Evolutionary conservation across 805 yeast genomes (phyloP).

Genomic region (Debaryomyces hansenii): DNA sequence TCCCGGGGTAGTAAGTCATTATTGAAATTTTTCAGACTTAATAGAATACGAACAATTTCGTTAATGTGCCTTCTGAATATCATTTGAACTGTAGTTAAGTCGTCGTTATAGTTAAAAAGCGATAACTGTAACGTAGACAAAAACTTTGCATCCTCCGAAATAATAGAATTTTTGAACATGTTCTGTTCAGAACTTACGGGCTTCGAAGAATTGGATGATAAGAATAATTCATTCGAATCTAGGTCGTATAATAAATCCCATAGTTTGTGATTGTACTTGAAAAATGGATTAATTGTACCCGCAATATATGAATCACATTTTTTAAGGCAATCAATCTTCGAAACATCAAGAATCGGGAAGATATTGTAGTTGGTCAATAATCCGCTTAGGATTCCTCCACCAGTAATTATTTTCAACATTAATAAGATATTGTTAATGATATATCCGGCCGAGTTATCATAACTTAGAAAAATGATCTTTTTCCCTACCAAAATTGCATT

Average conservation of each 20-base stretch:
- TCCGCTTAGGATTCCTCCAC: constrained; percentile 45
- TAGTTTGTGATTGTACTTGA: constrained; percentile 50
- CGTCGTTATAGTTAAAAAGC: constrained; percentile 46
- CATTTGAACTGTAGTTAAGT: constrained; percentile 44
- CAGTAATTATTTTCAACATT: constrained; percentile 41
- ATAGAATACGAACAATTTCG: constrained; percentile 38
- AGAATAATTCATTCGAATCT: constrained; percentile 47
- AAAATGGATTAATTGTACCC: constrained; percentile 69
- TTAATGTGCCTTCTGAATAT: constrained; percentile 45
- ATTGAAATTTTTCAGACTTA: constrained; percentile 38
- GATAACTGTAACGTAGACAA: constrained; percentile 42
- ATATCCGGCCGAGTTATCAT: constrained; percentile 42
- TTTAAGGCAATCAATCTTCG: constrained; percentile 51
- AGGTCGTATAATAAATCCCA: constrained; percentile 68
- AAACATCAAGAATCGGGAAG: constrained; percentile 63
- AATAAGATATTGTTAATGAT: constrained; percentile 42
- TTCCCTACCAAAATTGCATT: constrained; percentile 41
- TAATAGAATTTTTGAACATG: constrained; percentile 34
- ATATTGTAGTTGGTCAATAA: constrained; percentile 37
- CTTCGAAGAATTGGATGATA: constrained; percentile 20
- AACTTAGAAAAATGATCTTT: constrained; percentile 37
- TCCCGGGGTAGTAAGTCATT: constrained; percentile 14
- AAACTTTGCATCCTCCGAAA: constrained; percentile 46
- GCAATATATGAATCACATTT: constrained; percentile 47
- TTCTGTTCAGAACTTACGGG: constrained; percentile 9